phyloP scores from a whole-genome alignment of 2,329 filamentous ascomycete genomes.

The Colletotrichum endophyticum region DNA sequence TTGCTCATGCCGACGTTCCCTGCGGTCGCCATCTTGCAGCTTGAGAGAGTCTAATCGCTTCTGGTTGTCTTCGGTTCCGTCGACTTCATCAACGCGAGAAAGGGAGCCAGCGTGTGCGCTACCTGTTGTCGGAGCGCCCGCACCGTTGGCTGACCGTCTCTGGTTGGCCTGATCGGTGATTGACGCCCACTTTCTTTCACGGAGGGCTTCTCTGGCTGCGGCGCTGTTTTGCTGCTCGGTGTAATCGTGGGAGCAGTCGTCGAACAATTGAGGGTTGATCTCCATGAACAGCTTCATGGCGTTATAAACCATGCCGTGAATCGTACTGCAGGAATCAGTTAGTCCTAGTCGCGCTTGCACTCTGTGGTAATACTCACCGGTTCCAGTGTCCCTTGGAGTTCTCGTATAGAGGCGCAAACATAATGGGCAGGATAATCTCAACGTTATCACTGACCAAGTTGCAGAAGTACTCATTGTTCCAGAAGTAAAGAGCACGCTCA shows the following conservation, averaged over 20 bases:
- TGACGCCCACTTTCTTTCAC: slow-evolving; percentile 89
- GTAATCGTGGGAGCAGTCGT: slow-evolving; percentile 98
- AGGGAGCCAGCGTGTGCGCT: slow-evolving; percentile 45
- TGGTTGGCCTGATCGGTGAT: slow-evolving; percentile 81
- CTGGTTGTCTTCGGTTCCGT: slow-evolving; percentile 83
- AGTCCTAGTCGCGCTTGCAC: not conserved
- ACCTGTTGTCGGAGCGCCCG: slow-evolving; percentile 33
- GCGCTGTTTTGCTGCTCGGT: slow-evolving; percentile 95
- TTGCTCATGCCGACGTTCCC: slow-evolving; percentile 62
- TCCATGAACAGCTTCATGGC: slow-evolving; percentile 99
- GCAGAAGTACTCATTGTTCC: slow-evolving; percentile 99
- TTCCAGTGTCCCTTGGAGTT: slow-evolving; percentile 99
- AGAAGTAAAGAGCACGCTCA: slow-evolving; percentile 96
- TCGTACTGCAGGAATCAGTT: slow-evolving; percentile 71
- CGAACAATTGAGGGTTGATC: slow-evolving; percentile 97
- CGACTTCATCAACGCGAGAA: slow-evolving; percentile 73
- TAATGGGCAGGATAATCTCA: slow-evolving; percentile 96
- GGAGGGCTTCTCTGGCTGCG: slow-evolving; percentile 78
- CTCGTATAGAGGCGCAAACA: slow-evolving; percentile 98
- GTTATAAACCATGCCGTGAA: slow-evolving; percentile 99
- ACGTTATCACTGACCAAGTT: slow-evolving; percentile 99
- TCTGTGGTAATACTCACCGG: slow-evolving; percentile 62
- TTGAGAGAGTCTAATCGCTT: slow-evolving; percentile 89
- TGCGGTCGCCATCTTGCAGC: slow-evolving; percentile 80
- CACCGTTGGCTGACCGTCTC: slow-evolving; percentile 54